Percentiles rank a stretch among this genome's conserved stretches.
phyloP scores from a whole-genome alignment of 192 early-diverging fungal genomes.

The Chytriomyces sp. region DNA sequence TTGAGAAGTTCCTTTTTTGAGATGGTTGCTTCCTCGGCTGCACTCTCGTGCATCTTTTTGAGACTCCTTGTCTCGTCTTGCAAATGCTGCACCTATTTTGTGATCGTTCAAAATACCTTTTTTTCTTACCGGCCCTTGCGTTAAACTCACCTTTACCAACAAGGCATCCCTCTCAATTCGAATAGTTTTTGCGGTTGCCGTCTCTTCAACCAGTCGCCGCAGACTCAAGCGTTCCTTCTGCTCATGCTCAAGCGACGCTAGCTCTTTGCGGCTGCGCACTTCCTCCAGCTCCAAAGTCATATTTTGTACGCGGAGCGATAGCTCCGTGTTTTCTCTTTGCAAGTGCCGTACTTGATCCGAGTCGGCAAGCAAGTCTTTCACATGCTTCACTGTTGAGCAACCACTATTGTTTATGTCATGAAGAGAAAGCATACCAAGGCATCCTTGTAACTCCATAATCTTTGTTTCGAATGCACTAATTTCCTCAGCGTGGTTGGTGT shows the following conservation, averaged over 20 bases:
- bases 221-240: slow-evolving; percentile 19
- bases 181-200: slow-evolving; percentile 20
- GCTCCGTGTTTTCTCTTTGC: slow-evolving; percentile 35
- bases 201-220: slow-evolving; percentile 29
- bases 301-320: slow-evolving; percentile 3
- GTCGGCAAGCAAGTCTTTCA: slow-evolving; percentile 12
- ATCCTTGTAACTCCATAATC: slow-evolving; percentile 23
- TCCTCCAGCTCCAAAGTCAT: slow-evolving; percentile 29
- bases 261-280: slow-evolving; percentile 29
- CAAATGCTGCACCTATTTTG: slow-evolving; percentile 7
- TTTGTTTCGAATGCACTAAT: slow-evolving; percentile 23
- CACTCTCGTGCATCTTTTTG: slow-evolving; percentile 22
- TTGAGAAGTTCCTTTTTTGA: slow-evolving; percentile 32
- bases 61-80: slow-evolving; percentile 25
- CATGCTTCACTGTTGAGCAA: not conserved
- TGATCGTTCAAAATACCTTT: not conserved
- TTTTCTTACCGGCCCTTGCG: not conserved
- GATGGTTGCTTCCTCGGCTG: slow-evolving; percentile 17
- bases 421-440: slow-evolving; percentile 20
- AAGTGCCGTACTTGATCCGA: slow-evolving; percentile 29
- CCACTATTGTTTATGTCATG: not conserved
- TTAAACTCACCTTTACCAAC: slow-evolving; percentile 18
- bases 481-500: slow-evolving; percentile 26
- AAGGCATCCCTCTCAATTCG: slow-evolving; percentile 29
- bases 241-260: slow-evolving; percentile 26